Conservation (phyloP, 2,329 filamentous ascomycete genomes). For the Calonectria pteridis region DNA sequence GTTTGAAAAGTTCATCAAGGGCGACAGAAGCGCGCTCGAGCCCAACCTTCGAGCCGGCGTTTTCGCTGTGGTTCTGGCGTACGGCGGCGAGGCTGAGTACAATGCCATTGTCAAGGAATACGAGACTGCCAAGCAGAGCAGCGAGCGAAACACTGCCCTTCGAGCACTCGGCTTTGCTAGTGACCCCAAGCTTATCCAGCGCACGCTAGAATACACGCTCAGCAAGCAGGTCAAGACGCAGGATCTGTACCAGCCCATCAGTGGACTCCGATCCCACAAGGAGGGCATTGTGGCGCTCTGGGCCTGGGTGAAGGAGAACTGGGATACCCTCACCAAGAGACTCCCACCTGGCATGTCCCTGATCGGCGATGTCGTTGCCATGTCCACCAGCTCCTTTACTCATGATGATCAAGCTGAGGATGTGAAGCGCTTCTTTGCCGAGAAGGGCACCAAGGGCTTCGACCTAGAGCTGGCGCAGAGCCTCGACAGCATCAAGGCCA, state of each 20-base stretch:
- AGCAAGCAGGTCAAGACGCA: slow-evolving; percentile 91
- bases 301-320: slow-evolving; percentile 87
- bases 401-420: slow-evolving; percentile 79
- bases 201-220: slow-evolving; percentile 80
- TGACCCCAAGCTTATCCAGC: slow-evolving; percentile 83
- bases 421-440: slow-evolving; percentile 84
- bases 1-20: slow-evolving; percentile 86
- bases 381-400: slow-evolving; percentile 86
- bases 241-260: slow-evolving; percentile 91
- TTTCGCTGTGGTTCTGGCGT: slow-evolving; percentile 85
- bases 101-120: slow-evolving; percentile 46
- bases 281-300: slow-evolving; percentile 86
- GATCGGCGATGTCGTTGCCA: slow-evolving; percentile 85
- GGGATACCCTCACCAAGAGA: slow-evolving; percentile 84
- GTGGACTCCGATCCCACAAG: slow-evolving; percentile 80
- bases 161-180: slow-evolving; percentile 84
- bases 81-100: slow-evolving; percentile 76
- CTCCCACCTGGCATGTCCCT: slow-evolving; percentile 90
- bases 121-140: slow-evolving; percentile 70
- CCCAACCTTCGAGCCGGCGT: slow-evolving; percentile 91
- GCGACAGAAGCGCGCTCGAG: slow-evolving; percentile 86
- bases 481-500: slow-evolving; percentile 85
- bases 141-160: slow-evolving; percentile 93
- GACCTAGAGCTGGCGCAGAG: slow-evolving; percentile 92
- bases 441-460: slow-evolving; percentile 86